Percentiles rank a stretch among this genome's conserved stretches.
phyloP scores from a whole-genome alignment of 257 asterid species.

The Galeopsis tetrahit region DNA sequence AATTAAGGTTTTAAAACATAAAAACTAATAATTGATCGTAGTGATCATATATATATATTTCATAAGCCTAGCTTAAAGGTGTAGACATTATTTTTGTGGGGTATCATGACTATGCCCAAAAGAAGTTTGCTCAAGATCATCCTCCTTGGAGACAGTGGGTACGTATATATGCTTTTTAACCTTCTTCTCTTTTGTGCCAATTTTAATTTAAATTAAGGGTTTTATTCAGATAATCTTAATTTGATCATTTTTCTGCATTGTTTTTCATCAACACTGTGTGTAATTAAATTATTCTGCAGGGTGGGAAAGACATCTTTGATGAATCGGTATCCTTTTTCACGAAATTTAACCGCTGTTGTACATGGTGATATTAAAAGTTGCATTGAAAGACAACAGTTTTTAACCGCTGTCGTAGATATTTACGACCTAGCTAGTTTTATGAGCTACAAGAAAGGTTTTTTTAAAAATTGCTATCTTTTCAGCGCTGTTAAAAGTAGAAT shows the following conservation, averaged over 20 bases:
- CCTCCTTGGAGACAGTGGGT: slow-evolving; percentile 93
- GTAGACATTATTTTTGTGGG: background rate
- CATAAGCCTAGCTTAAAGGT: background rate
- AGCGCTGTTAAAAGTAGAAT: background rate
- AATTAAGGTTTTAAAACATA: slow-evolving; percentile 1
- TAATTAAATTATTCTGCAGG: slow-evolving; percentile 46
- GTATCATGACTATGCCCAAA: slow-evolving; percentile 45
- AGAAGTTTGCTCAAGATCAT: slow-evolving; percentile 83
- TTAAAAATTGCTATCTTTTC: too few relatives aligned
- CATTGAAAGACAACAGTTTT: too few relatives aligned
- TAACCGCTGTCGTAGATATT: too few relatives aligned
- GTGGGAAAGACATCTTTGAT: slow-evolving; percentile 90
- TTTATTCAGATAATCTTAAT: background rate
- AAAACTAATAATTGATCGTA: too few relatives aligned
- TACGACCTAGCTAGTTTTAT: too few relatives aligned
- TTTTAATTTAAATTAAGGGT: background rate
- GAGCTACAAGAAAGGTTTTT: too few relatives aligned
- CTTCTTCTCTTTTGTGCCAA: background rate
- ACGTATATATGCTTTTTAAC: slow-evolving; percentile 2
- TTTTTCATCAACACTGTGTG: background rate
- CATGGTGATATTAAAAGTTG: too few relatives aligned
- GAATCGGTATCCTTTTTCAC: slow-evolving; percentile 78
- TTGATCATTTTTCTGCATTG: background rate
- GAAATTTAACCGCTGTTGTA: background rate
- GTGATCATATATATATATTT: background rate